Percentiles rank a stretch among this genome's conserved stretches.
phyloP scores from a whole-genome alignment of 2,329 filamentous ascomycete genomes.

The Nemania bipapillata region DNA sequence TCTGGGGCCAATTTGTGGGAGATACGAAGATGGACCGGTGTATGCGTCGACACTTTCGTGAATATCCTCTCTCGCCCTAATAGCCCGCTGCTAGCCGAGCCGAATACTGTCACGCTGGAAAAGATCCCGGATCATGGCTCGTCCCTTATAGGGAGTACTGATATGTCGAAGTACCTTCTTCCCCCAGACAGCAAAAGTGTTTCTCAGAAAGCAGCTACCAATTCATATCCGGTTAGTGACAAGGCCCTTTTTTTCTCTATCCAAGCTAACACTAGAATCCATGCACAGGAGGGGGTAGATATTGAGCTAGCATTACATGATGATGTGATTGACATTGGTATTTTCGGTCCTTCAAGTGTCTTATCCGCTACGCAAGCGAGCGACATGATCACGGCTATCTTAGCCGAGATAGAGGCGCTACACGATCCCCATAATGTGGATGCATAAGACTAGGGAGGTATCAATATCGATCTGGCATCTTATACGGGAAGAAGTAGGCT shows the following conservation, averaged over 20 bases:
- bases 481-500: not conserved
- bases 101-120: constrained; percentile 27
- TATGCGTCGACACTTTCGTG: constrained; percentile 76
- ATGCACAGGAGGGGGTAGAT: constrained; percentile 47
- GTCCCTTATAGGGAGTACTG: not conserved
- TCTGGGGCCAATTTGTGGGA: constrained; percentile 73
- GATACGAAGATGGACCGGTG: constrained; percentile 78
- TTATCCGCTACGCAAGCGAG: constrained; percentile 38
- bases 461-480: not conserved
- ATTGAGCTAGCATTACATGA: constrained; percentile 46
- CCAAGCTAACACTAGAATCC: constrained; percentile 18
- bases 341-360: constrained; percentile 42
- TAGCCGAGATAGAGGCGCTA: constrained; percentile 36
- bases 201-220: constrained; percentile 15
- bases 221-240: constrained; percentile 39
- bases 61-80: constrained; percentile 73
- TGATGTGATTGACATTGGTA: constrained; percentile 46
- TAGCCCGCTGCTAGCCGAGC: not conserved
- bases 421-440: not conserved
- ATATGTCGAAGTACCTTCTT: constrained; percentile 27
- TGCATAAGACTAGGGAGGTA: not conserved
- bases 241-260: not conserved
- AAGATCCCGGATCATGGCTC: constrained; percentile 19
- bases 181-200: constrained; percentile 32
- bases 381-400: constrained; percentile 38